phyloP scores from a whole-genome alignment of 306 rosid species.

The Canavalia ensiformis region DNA sequence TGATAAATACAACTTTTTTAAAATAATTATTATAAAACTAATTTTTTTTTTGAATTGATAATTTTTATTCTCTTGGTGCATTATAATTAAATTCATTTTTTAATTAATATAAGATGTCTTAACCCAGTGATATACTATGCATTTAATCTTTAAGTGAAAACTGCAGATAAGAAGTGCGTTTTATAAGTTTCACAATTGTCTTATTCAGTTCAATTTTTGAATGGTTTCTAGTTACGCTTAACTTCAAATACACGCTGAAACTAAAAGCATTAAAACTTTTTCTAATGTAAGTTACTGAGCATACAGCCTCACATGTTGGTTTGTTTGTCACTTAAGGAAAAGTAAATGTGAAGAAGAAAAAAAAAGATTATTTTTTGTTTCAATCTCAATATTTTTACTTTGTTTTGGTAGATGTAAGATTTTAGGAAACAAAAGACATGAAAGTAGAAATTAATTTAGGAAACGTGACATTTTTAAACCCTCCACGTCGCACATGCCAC shows the following conservation, averaged over 20 bases:
- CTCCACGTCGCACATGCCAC: constrained; percentile 32
- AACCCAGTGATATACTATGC: background rate
- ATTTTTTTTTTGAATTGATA: background rate
- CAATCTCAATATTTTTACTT: too few species aligned
- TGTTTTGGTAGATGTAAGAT: too few species aligned
- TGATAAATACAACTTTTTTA: too few species aligned
- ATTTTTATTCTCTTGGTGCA: too few species aligned
- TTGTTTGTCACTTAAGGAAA: background rate
- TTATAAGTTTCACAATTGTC: constrained; percentile 2
- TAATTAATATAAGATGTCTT: background rate
- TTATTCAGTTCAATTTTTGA: constrained; percentile 7
- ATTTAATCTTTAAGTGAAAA: background rate
- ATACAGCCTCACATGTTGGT: background rate
- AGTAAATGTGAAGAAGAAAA: background rate
- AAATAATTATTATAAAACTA: background rate
- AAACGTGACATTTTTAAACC: constrained; percentile 8
- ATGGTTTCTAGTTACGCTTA: background rate
- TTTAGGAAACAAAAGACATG: background rate
- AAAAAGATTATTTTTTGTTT: too few species aligned
- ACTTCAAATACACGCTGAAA: too few species aligned
- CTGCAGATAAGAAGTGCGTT: background rate
- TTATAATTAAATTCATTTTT: too few species aligned
- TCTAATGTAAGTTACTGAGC: too few species aligned
- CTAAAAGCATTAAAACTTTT: too few species aligned
- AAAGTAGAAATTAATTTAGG: background rate